phyloP scores from a whole-genome alignment of 208 protist genomes.

The Leishmania mexicana region DNA sequence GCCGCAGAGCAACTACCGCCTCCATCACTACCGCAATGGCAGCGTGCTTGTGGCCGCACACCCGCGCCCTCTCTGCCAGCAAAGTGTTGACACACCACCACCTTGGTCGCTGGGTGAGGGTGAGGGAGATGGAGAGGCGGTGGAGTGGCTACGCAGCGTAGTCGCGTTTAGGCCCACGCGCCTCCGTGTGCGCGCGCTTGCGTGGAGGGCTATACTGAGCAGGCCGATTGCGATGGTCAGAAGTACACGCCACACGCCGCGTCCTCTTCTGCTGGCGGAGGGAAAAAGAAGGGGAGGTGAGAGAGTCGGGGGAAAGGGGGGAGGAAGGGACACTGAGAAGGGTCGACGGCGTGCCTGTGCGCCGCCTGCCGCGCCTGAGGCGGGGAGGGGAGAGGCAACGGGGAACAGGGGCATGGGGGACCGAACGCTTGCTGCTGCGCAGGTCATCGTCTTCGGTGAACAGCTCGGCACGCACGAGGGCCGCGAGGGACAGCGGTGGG shows the following conservation, averaged over 20 bases:
- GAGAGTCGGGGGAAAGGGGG: not conserved
- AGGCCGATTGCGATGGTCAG: not conserved
- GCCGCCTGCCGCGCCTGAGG: not conserved
- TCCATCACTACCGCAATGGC: not conserved
- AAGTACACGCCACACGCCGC: not conserved
- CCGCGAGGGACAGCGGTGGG: conserved; percentile 16
- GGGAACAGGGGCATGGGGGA: not conserved
- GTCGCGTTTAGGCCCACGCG: not conserved
- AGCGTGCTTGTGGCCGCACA: not conserved
- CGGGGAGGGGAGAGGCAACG: not conserved
- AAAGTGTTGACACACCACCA: not conserved
- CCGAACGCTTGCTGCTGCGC: not conserved
- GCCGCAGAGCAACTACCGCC: not conserved
- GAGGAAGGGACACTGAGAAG: not conserved
- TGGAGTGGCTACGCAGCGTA: not conserved
- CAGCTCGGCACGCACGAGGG: conserved; percentile 12
- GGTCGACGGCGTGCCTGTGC: not conserved
- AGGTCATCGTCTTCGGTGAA: conserved; percentile 9
- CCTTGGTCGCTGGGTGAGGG: not conserved
- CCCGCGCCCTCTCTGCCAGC: not conserved
- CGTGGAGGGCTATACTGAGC: not conserved
- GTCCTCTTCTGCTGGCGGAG: not conserved
- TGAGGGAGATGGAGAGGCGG: not conserved
- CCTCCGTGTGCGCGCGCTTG: not conserved
- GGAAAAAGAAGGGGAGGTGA: not conserved